Percentiles rank a stretch among this genome's conserved stretches.
These are phyloP conservation scores for Penicillium longicatenatum DNA, from an alignment of 495 filamentous ascomycete genomes.

Conservation along the genomic window DNA sequence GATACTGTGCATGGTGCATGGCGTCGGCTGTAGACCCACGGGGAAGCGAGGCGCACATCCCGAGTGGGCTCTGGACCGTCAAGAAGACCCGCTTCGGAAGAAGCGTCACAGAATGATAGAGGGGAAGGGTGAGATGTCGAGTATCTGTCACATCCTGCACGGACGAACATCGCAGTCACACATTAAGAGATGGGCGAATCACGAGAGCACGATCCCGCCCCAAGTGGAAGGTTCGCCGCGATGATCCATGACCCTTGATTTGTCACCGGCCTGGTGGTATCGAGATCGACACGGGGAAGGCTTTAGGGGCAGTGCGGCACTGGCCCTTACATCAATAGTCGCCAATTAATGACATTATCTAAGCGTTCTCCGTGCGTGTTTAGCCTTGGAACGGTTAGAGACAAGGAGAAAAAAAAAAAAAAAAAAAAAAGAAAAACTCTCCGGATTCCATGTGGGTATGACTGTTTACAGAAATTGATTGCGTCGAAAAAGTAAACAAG, in stretches of 20 bases:
- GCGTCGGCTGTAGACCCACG: constrained; percentile 24
- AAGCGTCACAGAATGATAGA: constrained; percentile 13
- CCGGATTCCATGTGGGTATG: constrained; percentile 21
- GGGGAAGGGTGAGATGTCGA: constrained; percentile 6
- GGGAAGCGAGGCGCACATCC: constrained; percentile 27
- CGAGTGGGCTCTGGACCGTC: constrained; percentile 18
- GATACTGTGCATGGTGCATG: constrained; percentile 29
- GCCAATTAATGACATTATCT: constrained; percentile 18
- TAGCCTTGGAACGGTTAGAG: constrained; percentile 3
- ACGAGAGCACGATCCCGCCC: constrained; percentile 26
- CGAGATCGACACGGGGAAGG: constrained; percentile 41
- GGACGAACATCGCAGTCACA: constrained; percentile 23
- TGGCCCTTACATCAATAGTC: constrained; percentile 49
- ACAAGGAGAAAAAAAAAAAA: constrained; percentile 5
- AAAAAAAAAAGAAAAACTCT: constrained; percentile 15
- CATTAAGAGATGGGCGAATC: constrained; percentile 36
- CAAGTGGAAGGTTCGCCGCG: constrained; percentile 19
- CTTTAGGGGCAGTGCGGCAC: constrained; percentile 20
- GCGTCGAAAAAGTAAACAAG: background rate
- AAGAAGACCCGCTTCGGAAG: constrained; percentile 11
- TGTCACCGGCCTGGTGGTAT: constrained; percentile 39
- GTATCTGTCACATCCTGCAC: constrained; percentile 46
- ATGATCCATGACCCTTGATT: constrained; percentile 39
- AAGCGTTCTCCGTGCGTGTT: constrained; percentile 16
- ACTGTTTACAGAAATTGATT: constrained; percentile 15